Evolutionary conservation across 78 protist species (phyloP).

Genomic region (Diacronema lutheri): DNA sequence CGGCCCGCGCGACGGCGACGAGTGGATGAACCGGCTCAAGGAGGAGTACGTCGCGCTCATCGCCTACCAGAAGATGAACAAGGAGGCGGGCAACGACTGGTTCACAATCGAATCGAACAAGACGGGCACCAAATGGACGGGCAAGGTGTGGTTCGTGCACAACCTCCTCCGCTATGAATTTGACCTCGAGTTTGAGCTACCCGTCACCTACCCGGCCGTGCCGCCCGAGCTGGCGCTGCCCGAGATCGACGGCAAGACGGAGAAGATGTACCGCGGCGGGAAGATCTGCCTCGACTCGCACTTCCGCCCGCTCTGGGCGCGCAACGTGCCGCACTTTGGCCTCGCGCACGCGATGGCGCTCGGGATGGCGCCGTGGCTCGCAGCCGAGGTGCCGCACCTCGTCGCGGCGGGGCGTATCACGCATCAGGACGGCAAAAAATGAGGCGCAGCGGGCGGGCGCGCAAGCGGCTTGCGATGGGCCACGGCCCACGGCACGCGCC

Average conservation of each 20-base stretch:
- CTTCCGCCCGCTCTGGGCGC: conserved; percentile 94
- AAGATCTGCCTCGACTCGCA: conserved; percentile 92
- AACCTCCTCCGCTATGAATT: conserved; percentile 81
- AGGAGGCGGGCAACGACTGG: conserved; percentile 87
- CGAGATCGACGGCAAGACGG: conserved; percentile 89
- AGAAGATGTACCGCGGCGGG: conserved; percentile 91
- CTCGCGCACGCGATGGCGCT: conserved; percentile 95
- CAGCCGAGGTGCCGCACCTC: conserved; percentile 91
- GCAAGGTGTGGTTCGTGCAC: conserved; percentile 76
- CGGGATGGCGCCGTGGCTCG: conserved; percentile 97
- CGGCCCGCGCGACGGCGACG: conserved; percentile 88
- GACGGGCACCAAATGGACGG: conserved; percentile 67
- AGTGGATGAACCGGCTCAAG: conserved; percentile 84
- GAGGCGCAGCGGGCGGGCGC: no score
- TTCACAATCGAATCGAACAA: conserved; percentile 77
- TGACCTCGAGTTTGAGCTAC: conserved; percentile 81
- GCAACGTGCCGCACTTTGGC: conserved; percentile 93
- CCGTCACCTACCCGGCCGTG: conserved; percentile 83
- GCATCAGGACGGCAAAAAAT: not conserved
- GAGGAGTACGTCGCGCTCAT: conserved; percentile 52
- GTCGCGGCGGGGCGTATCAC: conserved; percentile 54
- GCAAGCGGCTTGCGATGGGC: no score
- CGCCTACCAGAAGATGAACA: conserved; percentile 52
- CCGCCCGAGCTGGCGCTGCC: conserved; percentile 89
- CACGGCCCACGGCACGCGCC: no score